Evolutionary conservation across 345 rosid genomes (phyloP).

Genomic region (Gossypium rotundifolium): DNA sequence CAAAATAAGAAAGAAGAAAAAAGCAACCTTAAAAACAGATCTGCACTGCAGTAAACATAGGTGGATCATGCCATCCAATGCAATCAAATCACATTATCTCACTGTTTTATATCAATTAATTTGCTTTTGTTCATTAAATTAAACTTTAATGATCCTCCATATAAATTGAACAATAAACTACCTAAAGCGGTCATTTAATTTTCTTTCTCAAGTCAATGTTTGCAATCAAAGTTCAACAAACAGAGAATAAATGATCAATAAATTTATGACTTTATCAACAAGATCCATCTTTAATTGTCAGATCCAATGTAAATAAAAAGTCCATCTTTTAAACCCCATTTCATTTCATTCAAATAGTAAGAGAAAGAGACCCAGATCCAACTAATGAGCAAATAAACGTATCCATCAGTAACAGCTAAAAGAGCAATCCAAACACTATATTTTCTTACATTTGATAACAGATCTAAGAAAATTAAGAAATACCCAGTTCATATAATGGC

Average conservation of each 20-base stretch:
- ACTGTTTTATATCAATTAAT: not conserved
- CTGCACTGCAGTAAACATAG: not conserved
- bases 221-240: not conserved
- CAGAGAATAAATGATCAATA: not conserved
- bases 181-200: not conserved
- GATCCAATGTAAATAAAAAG: not conserved
- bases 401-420: not conserved
- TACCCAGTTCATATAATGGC: constrained; percentile 5
- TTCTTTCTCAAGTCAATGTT: not conserved
- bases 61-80: not conserved
- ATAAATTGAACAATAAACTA: not conserved
- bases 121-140: not conserved
- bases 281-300: not conserved
- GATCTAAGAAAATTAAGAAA: not conserved
- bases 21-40: constrained; percentile 2
- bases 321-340: not conserved
- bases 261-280: not conserved
- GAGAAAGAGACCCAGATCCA: not conserved
- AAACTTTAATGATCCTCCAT: not conserved
- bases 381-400: not conserved
- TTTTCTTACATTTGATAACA: not conserved
- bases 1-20: not conserved
- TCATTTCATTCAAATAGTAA: not conserved
- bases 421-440: not conserved
- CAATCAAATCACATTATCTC: not conserved